phyloP scores from a whole-genome alignment of 176 grass and related monocot genomes.

The Echinochloa phyllopogon region DNA sequence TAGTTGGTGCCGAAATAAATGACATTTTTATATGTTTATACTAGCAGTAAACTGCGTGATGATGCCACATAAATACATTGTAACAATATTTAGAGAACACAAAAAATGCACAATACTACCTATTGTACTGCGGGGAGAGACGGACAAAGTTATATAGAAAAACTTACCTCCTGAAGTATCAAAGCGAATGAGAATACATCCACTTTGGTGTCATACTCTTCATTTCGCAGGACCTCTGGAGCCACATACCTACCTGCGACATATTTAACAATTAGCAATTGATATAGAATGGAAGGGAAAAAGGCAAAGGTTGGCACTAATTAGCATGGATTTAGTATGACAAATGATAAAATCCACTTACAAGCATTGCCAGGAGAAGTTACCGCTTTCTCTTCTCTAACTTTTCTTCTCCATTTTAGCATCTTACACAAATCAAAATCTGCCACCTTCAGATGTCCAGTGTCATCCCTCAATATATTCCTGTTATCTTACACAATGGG shows the following conservation, averaged over 20 bases:
- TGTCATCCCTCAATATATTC: conserved; percentile 95
- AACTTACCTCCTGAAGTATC: conserved; percentile 88
- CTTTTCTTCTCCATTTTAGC: conserved; percentile 77
- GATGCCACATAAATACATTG: neutral
- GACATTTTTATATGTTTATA: neutral
- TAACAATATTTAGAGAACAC: conserved; percentile 1
- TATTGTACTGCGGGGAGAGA: neutral
- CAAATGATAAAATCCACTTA: conserved; percentile 45
- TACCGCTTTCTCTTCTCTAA: conserved; percentile 75
- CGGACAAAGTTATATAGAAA: conserved; percentile 23
- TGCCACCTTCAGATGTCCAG: conserved; percentile 94
- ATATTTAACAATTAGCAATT: conserved; percentile 35
- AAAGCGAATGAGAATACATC: conserved; percentile 97
- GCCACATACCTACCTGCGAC: conserved; percentile 88
- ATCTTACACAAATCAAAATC: conserved; percentile 95
- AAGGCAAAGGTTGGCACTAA: neutral
- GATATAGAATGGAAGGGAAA: neutral
- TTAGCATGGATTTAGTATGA: conserved; percentile 4
- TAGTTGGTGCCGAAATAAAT: neutral
- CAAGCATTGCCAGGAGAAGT: conserved; percentile 74
- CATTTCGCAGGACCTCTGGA: conserved; percentile 85
- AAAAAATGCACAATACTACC: conserved; percentile 18
- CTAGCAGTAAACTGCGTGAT: neutral
- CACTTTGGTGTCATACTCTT: conserved; percentile 93
- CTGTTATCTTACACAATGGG: conserved; percentile 67